Evolutionary conservation across 768 basidiomycete genomes (phyloP).

Genomic region (Lyophyllum decastes): DNA sequence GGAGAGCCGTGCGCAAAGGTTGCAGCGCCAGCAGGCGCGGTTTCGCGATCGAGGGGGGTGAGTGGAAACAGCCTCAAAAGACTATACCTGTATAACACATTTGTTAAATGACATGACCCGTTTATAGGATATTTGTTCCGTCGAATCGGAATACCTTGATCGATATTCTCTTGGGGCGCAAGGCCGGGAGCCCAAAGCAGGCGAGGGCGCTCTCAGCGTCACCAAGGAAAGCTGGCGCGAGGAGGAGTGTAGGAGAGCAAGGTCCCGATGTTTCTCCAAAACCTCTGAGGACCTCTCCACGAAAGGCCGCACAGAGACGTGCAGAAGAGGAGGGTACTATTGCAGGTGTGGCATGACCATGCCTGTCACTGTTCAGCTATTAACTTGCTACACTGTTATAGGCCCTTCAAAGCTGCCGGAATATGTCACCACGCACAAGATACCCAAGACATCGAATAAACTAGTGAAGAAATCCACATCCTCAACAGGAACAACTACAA

Average conservation of each 20-base stretch:
- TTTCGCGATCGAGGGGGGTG: conserved; percentile 72
- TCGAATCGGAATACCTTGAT: conserved; percentile 19
- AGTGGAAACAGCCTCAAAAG: conserved; percentile 17
- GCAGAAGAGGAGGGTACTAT: background rate
- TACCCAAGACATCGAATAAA: background rate
- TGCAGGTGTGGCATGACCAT: conserved; percentile 8
- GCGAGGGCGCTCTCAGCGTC: conserved; percentile 27
- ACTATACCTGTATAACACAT: background rate
- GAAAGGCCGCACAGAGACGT: conserved; percentile 7
- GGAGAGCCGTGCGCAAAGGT: conserved; percentile 61
- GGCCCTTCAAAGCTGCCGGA: conserved; percentile 1
- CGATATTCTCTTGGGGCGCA: conserved; percentile 22
- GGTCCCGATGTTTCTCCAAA: background rate
- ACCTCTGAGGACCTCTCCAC: conserved; percentile 15
- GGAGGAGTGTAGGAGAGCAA: background rate
- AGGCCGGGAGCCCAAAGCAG: conserved; percentile 45
- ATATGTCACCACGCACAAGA: background rate
- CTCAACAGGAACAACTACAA: background rate
- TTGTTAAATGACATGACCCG: background rate
- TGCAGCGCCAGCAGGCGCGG: conserved; percentile 63
- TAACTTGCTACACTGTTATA: background rate
- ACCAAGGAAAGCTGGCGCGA: conserved; percentile 19
- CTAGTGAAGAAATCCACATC: background rate
- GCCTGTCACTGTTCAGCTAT: background rate
- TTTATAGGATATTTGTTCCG: conserved; percentile 21